phyloP scores from a whole-genome alignment of 192 early-diverging fungal genomes.

The Linderina pennispora region DNA sequence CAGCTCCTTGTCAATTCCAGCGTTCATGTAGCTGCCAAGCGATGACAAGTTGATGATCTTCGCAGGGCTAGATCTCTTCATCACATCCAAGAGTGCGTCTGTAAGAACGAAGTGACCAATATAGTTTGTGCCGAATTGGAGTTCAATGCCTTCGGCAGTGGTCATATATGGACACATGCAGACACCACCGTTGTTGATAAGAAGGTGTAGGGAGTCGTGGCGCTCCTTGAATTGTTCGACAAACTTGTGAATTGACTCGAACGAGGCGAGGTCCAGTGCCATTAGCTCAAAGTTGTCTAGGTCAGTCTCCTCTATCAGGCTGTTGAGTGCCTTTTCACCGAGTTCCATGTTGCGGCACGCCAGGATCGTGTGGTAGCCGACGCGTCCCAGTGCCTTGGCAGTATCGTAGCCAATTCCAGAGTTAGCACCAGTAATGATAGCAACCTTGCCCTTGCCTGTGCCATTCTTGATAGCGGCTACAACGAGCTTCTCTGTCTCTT shows the following conservation, averaged over 20 bases:
- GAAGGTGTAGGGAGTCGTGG: constrained; percentile 12
- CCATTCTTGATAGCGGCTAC: too few species aligned
- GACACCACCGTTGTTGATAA: constrained; percentile 52
- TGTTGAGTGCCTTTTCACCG: constrained; percentile 27
- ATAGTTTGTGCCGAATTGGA: constrained; percentile 63
- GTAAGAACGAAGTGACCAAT: constrained; percentile 49
- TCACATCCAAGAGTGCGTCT: constrained; percentile 14
- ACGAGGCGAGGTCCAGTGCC: constrained; percentile 49
- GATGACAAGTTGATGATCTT: constrained; percentile 35
- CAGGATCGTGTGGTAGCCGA: constrained; percentile 48
- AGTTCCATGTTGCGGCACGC: constrained; percentile 25
- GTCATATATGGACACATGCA: constrained; percentile 53
- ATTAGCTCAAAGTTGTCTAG: constrained; percentile 28
- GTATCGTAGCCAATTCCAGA: constrained; percentile 55
- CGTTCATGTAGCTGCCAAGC: constrained; percentile 15
- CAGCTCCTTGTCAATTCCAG: constrained; percentile 13
- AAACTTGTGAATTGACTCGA: constrained; percentile 40
- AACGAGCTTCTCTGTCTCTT: too few species aligned
- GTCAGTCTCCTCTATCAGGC: constrained; percentile 27
- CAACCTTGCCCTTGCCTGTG: too few species aligned
- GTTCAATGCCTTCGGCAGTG: constrained; percentile 57
- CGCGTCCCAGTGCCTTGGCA: constrained; percentile 50
- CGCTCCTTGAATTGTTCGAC: constrained; percentile 24
- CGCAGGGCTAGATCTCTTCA: constrained; percentile 11
- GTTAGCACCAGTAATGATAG: constrained; percentile 53